Conservation (phyloP, 495 filamentous ascomycete genomes). For the Bathelium albidoporum region DNA sequence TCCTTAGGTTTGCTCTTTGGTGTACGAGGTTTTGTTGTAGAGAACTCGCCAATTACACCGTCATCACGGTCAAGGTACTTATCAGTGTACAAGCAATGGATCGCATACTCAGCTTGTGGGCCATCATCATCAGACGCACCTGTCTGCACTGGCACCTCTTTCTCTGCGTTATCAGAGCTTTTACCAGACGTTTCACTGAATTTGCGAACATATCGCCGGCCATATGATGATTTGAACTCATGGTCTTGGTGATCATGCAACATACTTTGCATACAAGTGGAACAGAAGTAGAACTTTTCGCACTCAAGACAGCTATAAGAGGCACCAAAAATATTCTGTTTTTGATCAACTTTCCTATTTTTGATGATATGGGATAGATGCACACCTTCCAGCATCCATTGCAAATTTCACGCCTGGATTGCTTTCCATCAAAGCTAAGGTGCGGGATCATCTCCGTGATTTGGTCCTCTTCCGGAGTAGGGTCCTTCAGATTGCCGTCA, state of each 20-base stretch:
- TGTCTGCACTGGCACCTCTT: background rate
- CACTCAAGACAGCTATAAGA: background rate
- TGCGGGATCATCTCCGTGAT: too few relatives aligned
- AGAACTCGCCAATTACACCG: background rate
- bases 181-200: background rate
- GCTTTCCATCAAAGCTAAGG: too few relatives aligned
- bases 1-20: background rate
- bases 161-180: background rate
- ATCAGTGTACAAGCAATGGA: background rate
- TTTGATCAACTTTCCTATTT: background rate
- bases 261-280: background rate
- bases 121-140: background rate
- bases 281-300: background rate
- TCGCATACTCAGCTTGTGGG: background rate
- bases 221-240: background rate
- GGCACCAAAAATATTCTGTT: background rate
- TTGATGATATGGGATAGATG: too few relatives aligned
- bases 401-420: too few relatives aligned
- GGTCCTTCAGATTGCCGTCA: too few relatives aligned
- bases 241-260: background rate
- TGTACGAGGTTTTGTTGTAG: background rate
- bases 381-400: too few relatives aligned
- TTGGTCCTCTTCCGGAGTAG: too few relatives aligned
- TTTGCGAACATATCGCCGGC: background rate
- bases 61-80: background rate